These are phyloP conservation scores for Trichoderma sp. DNA, from an alignment of 2,329 filamentous ascomycete genomes.

Conservation along the genomic window DNA sequence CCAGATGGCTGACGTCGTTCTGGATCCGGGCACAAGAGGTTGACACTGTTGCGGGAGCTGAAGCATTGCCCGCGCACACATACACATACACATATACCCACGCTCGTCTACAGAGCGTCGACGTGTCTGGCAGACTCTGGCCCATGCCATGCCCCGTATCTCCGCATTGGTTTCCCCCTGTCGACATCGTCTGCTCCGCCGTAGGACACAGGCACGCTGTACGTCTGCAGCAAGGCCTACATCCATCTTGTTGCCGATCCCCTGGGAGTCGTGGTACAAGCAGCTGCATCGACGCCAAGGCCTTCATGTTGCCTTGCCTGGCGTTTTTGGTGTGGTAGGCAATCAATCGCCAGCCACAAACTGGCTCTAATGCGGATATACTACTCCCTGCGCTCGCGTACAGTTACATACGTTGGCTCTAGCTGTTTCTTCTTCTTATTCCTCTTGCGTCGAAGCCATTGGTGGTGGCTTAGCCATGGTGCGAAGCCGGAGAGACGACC, in stretches of 20 bases:
- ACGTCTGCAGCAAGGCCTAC: background rate
- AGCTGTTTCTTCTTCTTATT: background rate
- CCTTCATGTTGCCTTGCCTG: background rate
- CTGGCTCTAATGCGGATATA: background rate
- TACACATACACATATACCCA: background rate
- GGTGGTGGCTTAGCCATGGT: background rate
- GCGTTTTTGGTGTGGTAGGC: background rate
- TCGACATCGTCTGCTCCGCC: background rate
- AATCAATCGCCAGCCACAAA: background rate
- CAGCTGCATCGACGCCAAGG: slow-evolving; percentile 4
- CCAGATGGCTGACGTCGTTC: background rate
- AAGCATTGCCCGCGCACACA: background rate
- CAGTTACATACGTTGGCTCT: background rate
- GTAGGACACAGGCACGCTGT: background rate
- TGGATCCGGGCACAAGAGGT: background rate
- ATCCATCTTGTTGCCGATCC: background rate
- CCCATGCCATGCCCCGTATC: background rate
- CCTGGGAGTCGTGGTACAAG: background rate
- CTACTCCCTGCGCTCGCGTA: background rate
- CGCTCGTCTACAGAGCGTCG: background rate
- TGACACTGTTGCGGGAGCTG: background rate
- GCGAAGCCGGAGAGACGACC: background rate
- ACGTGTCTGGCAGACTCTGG: background rate
- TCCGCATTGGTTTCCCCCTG: background rate
- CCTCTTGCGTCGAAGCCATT: background rate